These are phyloP conservation scores for Acanthamoeba sp. DNA, from an alignment of 208 protist species.

Conservation along the genomic window DNA sequence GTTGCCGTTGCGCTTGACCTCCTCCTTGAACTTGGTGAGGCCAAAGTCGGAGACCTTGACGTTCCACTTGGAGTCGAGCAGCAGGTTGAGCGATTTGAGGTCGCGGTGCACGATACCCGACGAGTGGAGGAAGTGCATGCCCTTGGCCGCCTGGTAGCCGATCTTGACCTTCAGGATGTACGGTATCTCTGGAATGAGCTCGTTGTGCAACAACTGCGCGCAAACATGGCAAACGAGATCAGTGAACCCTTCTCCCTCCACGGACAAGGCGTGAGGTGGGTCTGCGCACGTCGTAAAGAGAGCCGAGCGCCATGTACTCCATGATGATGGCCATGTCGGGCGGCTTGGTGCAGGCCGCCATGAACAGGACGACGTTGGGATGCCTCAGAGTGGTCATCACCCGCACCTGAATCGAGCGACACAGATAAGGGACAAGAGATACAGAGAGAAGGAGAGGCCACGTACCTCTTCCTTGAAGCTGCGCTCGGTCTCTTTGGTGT, in stretches of 20 bases:
- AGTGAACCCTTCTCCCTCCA: too few relatives aligned
- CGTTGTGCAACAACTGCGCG: slow-evolving; percentile 1
- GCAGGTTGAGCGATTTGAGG: too few relatives aligned
- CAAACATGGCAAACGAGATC: not conserved
- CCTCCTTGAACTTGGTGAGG: too few relatives aligned
- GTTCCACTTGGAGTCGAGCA: too few relatives aligned
- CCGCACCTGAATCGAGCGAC: too few relatives aligned
- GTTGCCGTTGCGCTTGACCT: not conserved
- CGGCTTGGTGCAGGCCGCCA: too few relatives aligned
- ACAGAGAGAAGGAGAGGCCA: not conserved
- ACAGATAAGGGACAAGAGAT: too few relatives aligned
- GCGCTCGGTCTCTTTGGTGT: not conserved
- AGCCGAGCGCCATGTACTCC: slow-evolving; percentile 42
- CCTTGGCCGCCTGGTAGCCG: not conserved
- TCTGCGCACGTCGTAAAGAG: not conserved
- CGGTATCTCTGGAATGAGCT: not conserved
- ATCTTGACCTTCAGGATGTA: not conserved
- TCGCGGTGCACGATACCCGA: too few relatives aligned
- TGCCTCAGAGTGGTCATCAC: slow-evolving; percentile 45
- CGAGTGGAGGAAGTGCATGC: too few relatives aligned
- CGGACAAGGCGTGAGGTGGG: too few relatives aligned
- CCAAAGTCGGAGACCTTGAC: too few relatives aligned
- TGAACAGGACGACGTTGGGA: too few relatives aligned
- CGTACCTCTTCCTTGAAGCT: slow-evolving; percentile 62
- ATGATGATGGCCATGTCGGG: slow-evolving; percentile 16